Evolutionary conservation across 306 rosid species (phyloP), one percentile per base, ranked within the genome.

Genomic region (Acacia crassicarpa): DNA sequence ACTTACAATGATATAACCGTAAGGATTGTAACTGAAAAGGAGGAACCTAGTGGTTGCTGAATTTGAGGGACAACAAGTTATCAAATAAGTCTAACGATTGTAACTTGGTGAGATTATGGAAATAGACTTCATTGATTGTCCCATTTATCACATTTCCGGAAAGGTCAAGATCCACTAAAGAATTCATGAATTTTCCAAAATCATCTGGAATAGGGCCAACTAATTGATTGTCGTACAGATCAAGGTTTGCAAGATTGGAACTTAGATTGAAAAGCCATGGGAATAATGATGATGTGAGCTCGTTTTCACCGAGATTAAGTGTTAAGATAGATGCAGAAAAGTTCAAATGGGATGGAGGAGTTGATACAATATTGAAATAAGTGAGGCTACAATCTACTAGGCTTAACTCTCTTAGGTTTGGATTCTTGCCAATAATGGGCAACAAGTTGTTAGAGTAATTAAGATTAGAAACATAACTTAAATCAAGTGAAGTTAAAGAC

Each of bases 1-100:
- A 22, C 32, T 58, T 58, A 1, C 65, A 58, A 0, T 58, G 0
- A 0, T 0, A 0, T 22, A 58, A 58, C 1, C 0, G 0, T 58
- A 58, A 2, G 0, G 0, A 0, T 58, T 9, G 32, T 9, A 58
- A 22, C 22, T 58, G 65, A 58, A n/a, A 58, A 58, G 65, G 30
- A 2, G 65, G 30, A 58, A 2, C 3, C 65, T 32, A 58, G 9
- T 22, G 0, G 15, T 22, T 58, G 65, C 32, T 58, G 65, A 58
- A 58, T 22, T 58, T 8, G 6, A 58, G 65, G 15, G 27, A 19
- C 6, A n/a, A 58, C 1, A 9, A 22, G 32, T 58, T 22, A 22
- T 2, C 2, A 9, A 32, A 58, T 58, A 58, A 3, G 30, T 22
- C 32, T 22, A 58, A 58, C 1, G 0, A 1, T 58, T 58, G 13